These are phyloP conservation scores for Suillus decipiens DNA, from an alignment of 768 basidiomycete genomes.

Conservation along the genomic window DNA sequence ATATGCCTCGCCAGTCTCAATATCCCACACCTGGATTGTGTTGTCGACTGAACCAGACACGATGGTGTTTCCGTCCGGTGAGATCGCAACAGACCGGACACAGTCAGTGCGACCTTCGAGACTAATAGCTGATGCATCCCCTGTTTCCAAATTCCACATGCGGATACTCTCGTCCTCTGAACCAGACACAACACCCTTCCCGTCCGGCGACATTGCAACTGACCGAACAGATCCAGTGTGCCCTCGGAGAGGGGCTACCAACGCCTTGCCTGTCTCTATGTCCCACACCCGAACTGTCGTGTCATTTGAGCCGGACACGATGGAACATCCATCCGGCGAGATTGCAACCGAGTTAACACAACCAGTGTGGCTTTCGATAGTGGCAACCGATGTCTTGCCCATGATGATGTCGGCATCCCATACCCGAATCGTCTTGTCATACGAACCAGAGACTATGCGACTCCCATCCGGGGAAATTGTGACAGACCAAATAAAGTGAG, in stretches of 20 bases:
- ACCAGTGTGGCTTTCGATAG: not conserved
- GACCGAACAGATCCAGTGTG: too few relatives aligned
- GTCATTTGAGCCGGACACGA: not conserved
- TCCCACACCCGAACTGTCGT: too few relatives aligned
- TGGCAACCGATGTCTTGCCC: not conserved
- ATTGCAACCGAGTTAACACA: not conserved
- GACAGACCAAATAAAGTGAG: not conserved
- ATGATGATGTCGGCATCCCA: not conserved
- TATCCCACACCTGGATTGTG: slow-evolving; percentile 12
- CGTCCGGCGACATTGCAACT: too few relatives aligned
- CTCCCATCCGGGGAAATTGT: not conserved
- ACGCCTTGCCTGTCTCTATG: too few relatives aligned
- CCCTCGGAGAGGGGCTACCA: too few relatives aligned
- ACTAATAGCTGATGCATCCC: too few relatives aligned
- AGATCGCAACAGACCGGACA: not conserved
- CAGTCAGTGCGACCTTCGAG: too few relatives aligned
- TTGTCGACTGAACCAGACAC: not conserved
- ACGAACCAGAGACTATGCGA: not conserved
- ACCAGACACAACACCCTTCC: too few relatives aligned
- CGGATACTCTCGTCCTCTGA: too few relatives aligned
- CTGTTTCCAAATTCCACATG: too few relatives aligned
- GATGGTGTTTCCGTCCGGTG: not conserved
- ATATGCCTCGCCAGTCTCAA: not conserved
- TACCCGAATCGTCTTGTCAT: not conserved
- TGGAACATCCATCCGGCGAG: not conserved